Evolutionary conservation across 2,329 filamentous ascomycete genomes (phyloP), one percentile per base, ranked within the genome.

Genomic region (Fusarium zealandicum): DNA sequence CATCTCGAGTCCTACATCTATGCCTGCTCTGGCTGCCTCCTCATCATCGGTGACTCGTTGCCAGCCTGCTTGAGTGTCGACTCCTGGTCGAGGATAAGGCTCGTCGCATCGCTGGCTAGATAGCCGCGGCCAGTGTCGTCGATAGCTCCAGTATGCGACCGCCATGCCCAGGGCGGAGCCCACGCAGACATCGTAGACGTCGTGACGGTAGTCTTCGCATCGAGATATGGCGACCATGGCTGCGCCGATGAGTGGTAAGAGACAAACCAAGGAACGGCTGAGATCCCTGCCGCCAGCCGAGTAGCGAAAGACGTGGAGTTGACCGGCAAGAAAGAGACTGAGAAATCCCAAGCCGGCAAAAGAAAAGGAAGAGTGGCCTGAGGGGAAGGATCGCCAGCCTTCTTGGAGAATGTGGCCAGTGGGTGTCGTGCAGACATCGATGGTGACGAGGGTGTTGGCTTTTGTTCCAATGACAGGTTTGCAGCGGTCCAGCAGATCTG

Each of bases 371-470:
- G 84, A 88, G 72, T 96, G 91, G 1, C 91, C 91, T 2, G 86
- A 90, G 1, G 91, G 91, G 65, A 95, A 96, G 17, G 87, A 90
- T 35, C 91, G 85, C 88, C 90, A 93, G 13, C 90, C 91, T 65
- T 96, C 91, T 59, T 95, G 88, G 4, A 96, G 80, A 2, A 79
- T 78, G 70, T 90, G 88, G 55, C 84, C 82, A 65, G 86, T 73
- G 2, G 84, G 82, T 66, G 92, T 82, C 10, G 89, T 93, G 77
- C 91, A 96, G 3, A 93, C 83, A 27, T 84, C 80, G 42, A 88
- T 83, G 13, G 82, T 85, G 31, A 90, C 86, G 2, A 89, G 78
- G 4, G 74, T 72, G 61, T 82, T 68, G 6, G 69, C 70, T 33
- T 80, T 76, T 3, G 83, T 83, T 28, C 73, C 77, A 0, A 69